phyloP scores from a whole-genome alignment of 352 stramenopile genomes.

The Pythium folliculosum region DNA sequence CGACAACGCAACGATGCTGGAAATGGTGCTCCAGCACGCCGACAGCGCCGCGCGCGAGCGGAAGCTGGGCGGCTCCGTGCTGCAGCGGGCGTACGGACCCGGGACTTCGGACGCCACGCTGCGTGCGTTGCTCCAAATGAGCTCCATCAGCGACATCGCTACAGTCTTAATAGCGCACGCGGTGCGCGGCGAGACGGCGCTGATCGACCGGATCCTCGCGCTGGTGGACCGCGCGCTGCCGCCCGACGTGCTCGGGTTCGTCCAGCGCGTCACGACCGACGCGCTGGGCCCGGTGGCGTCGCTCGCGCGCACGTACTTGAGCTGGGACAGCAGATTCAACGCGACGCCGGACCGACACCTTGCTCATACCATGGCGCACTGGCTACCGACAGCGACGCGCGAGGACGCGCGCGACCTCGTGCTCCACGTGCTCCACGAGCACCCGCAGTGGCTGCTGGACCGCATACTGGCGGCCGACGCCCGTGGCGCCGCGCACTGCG shows the following conservation, averaged over 20 bases:
- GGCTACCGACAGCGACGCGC: neutral
- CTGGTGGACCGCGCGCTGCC: neutral
- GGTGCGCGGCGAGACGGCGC: neutral
- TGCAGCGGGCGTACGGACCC: neutral
- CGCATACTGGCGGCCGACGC: neutral
- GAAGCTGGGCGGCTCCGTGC: neutral
- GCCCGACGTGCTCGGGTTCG: neutral
- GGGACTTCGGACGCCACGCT: neutral
- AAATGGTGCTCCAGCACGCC: too few relatives aligned
- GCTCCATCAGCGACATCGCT: neutral
- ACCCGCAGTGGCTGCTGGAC: neutral
- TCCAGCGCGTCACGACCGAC: neutral
- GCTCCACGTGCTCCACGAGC: neutral
- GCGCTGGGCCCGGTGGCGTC: neutral
- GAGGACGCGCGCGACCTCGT: neutral
- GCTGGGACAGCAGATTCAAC: too few relatives aligned
- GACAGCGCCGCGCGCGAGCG: too few relatives aligned
- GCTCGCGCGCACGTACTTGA: neutral
- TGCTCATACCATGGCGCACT: neutral
- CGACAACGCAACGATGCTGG: too few relatives aligned
- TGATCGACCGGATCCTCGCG: neutral
- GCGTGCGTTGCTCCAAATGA: neutral
- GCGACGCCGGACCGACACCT: neutral
- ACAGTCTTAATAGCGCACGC: neutral
- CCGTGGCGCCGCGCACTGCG: neutral